Percentiles rank a stretch among this genome's conserved stretches.
Evolutionary conservation across 1,139 yeast genomes (phyloP).

Genomic region (Geotrichum carabidarum): DNA sequence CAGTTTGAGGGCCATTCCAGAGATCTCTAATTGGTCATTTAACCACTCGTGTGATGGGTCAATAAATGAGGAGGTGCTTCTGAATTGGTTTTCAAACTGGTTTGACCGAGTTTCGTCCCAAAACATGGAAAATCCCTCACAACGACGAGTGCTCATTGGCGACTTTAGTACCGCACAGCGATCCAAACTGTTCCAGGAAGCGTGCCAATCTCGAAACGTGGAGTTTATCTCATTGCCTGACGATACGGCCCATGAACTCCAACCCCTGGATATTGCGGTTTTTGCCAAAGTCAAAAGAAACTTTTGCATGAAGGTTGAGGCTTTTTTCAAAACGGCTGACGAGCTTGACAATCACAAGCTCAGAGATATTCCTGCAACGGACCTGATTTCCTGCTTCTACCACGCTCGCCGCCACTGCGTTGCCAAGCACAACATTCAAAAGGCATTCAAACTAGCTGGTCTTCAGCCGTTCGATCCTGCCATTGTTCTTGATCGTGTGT

Average conservation of each 20-base stretch:
- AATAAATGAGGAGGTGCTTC: conserved; percentile 5
- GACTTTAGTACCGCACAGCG: background rate
- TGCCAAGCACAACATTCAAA: conserved; percentile 14
- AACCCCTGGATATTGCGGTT: conserved; percentile 14
- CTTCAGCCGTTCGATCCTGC: conserved; percentile 10
- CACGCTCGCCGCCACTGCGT: conserved; percentile 12
- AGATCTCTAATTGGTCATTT: background rate
- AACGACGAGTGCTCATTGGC: background rate
- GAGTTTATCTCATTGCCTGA: conserved; percentile 12
- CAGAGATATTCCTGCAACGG: background rate
- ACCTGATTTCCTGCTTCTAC: conserved; percentile 6
- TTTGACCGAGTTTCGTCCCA: conserved; percentile 2
- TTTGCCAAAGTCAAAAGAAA: conserved; percentile 14
- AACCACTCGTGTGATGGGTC: background rate
- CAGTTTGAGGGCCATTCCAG: background rate
- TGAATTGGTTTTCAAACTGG: conserved; percentile 5
- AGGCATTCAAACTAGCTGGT: conserved; percentile 14
- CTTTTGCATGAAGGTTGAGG: conserved; percentile 14
- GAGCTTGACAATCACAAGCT: background rate
- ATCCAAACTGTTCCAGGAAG: background rate
- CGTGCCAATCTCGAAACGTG: conserved; percentile 6
- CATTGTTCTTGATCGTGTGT: conserved; percentile 13
- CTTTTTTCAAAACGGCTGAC: conserved; percentile 5
- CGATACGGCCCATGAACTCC: conserved; percentile 13
- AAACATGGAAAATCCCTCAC: background rate